Base-by-base conservation (phyloP, 2,329 filamentous ascomycete genomes). In the Fusarium sp. region DNA sequence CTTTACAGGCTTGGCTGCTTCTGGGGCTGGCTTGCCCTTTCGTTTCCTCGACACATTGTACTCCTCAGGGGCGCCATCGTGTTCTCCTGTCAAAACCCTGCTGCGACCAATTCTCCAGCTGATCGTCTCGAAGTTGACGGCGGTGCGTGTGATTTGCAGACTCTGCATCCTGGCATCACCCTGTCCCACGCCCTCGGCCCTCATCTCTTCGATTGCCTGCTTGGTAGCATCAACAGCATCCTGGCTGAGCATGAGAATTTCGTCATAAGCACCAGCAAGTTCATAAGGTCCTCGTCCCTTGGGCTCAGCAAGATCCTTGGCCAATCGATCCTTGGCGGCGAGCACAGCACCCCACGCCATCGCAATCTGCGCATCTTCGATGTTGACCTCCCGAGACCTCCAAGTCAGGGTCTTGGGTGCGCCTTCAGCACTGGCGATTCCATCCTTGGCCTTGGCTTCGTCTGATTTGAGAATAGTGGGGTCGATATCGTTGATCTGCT, bases 91-190 rank as follows among this genome's bases (percentile, higher is more conserved):
- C 70, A 99, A 85, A 0, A 98, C 92, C 61, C 96, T 89, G 82
- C 99, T 98, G 54, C 96, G 92, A 32, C 96, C 96, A 73, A 98
- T 94, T 81, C 96, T 90, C 95, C 95, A 98, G 79, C 94, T 95
- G 64, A 99, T 93, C 82, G 98, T 90, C 75, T 94, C 94, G 81
- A 97, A 98, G 82, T 96, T 97, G 64, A 98, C 94, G 4, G 96
- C 95, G 0, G 97, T 97, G 70, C 93, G 92, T 8, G 95, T 97
- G 66, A 99, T 93, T 75, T 98, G 95, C 51, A 99, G 85, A 77
- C 95, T 92, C 83, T 99, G 96, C 91, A 99, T 95, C 65, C 94
- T 90, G 41, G 90, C 85, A 79, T 99, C 96, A 64, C 94, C 91
- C 80, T 94, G 93, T 28, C 94, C 89, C 20, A 98, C 90, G 3